A percentile compares a stretch with the other conserved stretches of the same genome.
Conservation (phyloP, 2,329 filamentous ascomycete genomes). For the Epicoccum sorghinum region DNA sequence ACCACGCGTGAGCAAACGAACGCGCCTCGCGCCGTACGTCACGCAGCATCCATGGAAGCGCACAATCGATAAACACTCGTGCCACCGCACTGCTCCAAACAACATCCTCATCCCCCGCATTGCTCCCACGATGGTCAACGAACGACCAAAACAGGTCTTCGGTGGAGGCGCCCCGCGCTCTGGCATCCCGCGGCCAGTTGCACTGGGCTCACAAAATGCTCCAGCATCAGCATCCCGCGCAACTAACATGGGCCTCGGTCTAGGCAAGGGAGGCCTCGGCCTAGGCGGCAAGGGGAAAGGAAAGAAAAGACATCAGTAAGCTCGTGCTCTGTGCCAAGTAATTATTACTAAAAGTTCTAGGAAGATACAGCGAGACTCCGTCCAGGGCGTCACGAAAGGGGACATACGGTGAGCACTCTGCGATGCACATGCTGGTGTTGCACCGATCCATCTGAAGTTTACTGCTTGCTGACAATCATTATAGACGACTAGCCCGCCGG, state of each 20-base stretch:
- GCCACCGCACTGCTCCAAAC: not conserved
- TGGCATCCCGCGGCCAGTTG: not conserved
- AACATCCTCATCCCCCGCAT: slow-evolving; percentile 1
- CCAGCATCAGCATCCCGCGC: slow-evolving; percentile 15
- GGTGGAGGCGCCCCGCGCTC: slow-evolving; percentile 4
- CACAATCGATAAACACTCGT: not conserved
- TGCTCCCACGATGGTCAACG: slow-evolving; percentile 6
- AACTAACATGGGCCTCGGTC: slow-evolving; percentile 22
- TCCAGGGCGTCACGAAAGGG: slow-evolving; percentile 42
- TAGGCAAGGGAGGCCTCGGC: slow-evolving; percentile 24
- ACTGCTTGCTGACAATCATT: slow-evolving; percentile 12
- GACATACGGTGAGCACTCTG: slow-evolving; percentile 40
- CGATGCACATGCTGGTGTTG: not conserved
- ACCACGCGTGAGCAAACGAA: slow-evolving; percentile 12
- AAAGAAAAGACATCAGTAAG: slow-evolving; percentile 37
- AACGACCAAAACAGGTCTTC: slow-evolving; percentile 10
- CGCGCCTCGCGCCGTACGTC: slow-evolving; percentile 13
- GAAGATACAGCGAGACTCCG: slow-evolving; percentile 41
- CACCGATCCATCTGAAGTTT: not conserved
- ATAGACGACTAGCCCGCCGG: slow-evolving; percentile 71
- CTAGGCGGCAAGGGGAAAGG: slow-evolving; percentile 28
- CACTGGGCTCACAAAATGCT: not conserved
- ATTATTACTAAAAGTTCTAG: slow-evolving; percentile 23
- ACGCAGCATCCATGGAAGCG: not conserved
- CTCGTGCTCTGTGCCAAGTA: not conserved